Evolutionary conservation across 805 yeast genomes (phyloP).

Genomic region (Cyberlindnera xishuangbannaensis): DNA sequence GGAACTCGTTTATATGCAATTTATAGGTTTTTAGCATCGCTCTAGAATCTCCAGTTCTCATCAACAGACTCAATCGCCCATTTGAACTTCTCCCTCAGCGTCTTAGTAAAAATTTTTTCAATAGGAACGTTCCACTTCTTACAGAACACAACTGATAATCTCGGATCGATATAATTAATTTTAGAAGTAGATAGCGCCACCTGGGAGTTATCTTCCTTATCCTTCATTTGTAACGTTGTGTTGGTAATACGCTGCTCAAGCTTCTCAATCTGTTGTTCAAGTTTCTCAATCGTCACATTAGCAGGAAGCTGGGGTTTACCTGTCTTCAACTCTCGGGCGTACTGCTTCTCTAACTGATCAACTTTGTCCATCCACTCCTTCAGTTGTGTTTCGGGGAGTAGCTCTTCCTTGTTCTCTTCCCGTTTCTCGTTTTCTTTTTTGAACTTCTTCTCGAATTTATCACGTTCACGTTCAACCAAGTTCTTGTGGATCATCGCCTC

Average conservation of each 20-base stretch:
- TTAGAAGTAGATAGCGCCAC: constrained; percentile 92
- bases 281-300: constrained; percentile 52
- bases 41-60: constrained; percentile 76
- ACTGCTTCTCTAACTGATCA: constrained; percentile 45
- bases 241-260: constrained; percentile 65
- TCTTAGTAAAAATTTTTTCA: constrained; percentile 86
- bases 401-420: constrained; percentile 48
- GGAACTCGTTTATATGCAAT: no score
- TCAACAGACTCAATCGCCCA: constrained; percentile 96
- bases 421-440: constrained; percentile 73
- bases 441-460: constrained; percentile 58
- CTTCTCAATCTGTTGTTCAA: constrained; percentile 63
- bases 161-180: constrained; percentile 92
- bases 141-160: constrained; percentile 83
- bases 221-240: constrained; percentile 72
- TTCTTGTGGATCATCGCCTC: constrained; percentile 50
- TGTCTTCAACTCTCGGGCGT: constrained; percentile 49
- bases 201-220: constrained; percentile 89
- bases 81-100: constrained; percentile 83
- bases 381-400: constrained; percentile 48
- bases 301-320: constrained; percentile 53
- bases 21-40: no score
- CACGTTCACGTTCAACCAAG: constrained; percentile 62
- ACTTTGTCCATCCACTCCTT: constrained; percentile 53
- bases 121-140: constrained; percentile 85